Evolutionary conservation across 2,329 filamentous ascomycete species (phyloP).

Genomic region (Fusarium praegraminearum): DNA sequence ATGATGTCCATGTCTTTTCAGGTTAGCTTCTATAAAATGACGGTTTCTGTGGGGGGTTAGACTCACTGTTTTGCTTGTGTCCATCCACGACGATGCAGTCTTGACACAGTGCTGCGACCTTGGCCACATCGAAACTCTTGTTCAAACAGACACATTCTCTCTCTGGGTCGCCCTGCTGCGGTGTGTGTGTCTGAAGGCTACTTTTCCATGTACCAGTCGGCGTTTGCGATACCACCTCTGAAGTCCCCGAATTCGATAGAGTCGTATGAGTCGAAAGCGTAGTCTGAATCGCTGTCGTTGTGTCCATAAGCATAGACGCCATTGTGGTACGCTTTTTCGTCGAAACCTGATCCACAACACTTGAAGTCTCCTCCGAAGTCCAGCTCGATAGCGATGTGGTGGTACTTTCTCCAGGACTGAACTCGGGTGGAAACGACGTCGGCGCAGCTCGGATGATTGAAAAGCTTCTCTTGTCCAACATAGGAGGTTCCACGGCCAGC

Average conservation of each 20-base stretch:
- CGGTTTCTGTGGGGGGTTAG: too few species aligned
- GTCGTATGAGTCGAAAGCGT: constrained; percentile 8
- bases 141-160: constrained; percentile 55
- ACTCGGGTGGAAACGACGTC: constrained; percentile 47
- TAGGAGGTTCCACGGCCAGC: constrained; percentile 35
- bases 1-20: constrained; percentile 53
- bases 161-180: constrained; percentile 48
- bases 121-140: constrained; percentile 56
- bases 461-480: constrained; percentile 45
- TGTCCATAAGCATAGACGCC: constrained; percentile 10
- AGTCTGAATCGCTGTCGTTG: constrained; percentile 16
- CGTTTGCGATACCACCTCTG: background rate
- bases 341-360: constrained; percentile 10
- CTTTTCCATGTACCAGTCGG: constrained; percentile 19
- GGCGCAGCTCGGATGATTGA: constrained; percentile 50
- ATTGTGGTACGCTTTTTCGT: constrained; percentile 11
- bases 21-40: constrained; percentile 1
- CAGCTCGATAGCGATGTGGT: constrained; percentile 20
- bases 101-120: constrained; percentile 54
- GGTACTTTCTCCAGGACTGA: constrained; percentile 25
- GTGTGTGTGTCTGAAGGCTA: constrained; percentile 31
- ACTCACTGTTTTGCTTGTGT: constrained; percentile 51
- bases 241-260: background rate
- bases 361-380: constrained; percentile 12
- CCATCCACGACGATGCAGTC: constrained; percentile 54